Conservation (phyloP, 495 filamentous ascomycete genomes). For the Amniculicola lignicola region DNA sequence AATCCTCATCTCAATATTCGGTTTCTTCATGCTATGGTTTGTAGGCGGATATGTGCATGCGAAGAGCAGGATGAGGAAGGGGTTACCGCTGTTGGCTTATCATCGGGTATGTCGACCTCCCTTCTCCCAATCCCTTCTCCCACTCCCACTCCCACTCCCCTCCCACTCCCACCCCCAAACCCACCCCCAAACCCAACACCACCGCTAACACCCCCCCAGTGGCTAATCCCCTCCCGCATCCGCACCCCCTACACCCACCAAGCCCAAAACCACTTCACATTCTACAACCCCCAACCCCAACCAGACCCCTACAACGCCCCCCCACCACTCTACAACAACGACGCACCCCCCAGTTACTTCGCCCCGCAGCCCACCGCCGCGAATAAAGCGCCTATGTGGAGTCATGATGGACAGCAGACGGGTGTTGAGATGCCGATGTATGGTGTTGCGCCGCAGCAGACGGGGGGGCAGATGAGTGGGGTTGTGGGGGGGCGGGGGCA, state of each 20-base stretch:
- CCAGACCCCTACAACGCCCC: constrained; percentile 44
- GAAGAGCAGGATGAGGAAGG: constrained; percentile 58
- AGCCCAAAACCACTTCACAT: constrained; percentile 44
- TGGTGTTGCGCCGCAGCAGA: background rate
- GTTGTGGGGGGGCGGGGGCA: constrained; percentile 4
- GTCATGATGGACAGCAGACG: no score
- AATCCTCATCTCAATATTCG: constrained; percentile 52
- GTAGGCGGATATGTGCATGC: constrained; percentile 63
- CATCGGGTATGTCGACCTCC: constrained; percentile 54
- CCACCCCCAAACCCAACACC: constrained; percentile 47
- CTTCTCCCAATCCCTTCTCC: background rate
- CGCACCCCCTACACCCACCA: constrained; percentile 47
- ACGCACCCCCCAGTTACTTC: constrained; percentile 54
- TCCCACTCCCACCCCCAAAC: constrained; percentile 59
- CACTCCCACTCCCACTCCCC: constrained; percentile 39
- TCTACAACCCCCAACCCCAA: constrained; percentile 44
- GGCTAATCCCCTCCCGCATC: constrained; percentile 57
- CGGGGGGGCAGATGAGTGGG: constrained; percentile 3
- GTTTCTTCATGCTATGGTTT: constrained; percentile 55
- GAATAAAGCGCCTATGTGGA: constrained; percentile 59
- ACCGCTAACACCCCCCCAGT: constrained; percentile 49
- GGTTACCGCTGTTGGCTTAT: constrained; percentile 60
- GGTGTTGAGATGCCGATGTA: constrained; percentile 27
- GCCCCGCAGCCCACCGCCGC: constrained; percentile 51
- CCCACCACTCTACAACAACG: constrained; percentile 47